Percentiles rank a stretch among this genome's conserved stretches.
These are phyloP conservation scores for Paratinospora sagittata DNA, from an alignment of 164 flowering plant species.

Conservation along the genomic window DNA sequence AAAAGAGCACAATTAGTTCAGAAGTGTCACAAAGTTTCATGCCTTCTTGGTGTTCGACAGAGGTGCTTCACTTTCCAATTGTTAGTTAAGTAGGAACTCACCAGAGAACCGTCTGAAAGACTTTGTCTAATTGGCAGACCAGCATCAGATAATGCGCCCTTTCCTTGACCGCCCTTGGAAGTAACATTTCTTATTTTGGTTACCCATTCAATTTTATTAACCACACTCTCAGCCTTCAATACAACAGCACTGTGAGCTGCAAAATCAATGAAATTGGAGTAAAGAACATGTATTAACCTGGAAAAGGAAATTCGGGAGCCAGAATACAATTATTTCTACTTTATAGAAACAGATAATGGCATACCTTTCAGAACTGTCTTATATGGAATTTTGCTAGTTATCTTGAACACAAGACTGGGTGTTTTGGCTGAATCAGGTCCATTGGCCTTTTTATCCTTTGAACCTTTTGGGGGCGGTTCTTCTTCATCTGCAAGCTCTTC, in stretches of 20 bases:
- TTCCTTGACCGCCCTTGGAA: conserved; percentile 53
- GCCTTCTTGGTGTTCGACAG: no score
- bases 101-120: conserved; percentile 93
- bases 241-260: conserved; percentile 91
- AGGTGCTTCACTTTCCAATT: background rate
- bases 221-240: conserved; percentile 81
- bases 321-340: background rate
- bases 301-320: background rate
- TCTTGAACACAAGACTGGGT: conserved; percentile 66
- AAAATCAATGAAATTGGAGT: conserved; percentile 10
- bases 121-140: conserved; percentile 72
- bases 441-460: conserved; percentile 87
- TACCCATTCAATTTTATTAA: conserved; percentile 87
- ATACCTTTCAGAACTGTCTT: conserved; percentile 92
- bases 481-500: conserved; percentile 86
- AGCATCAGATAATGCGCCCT: conserved; percentile 34
- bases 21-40: no score
- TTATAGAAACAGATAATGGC: background rate
- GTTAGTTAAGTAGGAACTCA: conserved; percentile 28
- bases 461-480: conserved; percentile 74
- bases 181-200: conserved; percentile 63
- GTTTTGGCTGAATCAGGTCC: conserved; percentile 76
- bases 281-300: background rate
- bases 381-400: conserved; percentile 85
- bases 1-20: background rate